These are phyloP conservation scores for Alloteropsis semialata DNA, from an alignment of 176 grass and related monocot genomes.

Conservation along the genomic window DNA sequence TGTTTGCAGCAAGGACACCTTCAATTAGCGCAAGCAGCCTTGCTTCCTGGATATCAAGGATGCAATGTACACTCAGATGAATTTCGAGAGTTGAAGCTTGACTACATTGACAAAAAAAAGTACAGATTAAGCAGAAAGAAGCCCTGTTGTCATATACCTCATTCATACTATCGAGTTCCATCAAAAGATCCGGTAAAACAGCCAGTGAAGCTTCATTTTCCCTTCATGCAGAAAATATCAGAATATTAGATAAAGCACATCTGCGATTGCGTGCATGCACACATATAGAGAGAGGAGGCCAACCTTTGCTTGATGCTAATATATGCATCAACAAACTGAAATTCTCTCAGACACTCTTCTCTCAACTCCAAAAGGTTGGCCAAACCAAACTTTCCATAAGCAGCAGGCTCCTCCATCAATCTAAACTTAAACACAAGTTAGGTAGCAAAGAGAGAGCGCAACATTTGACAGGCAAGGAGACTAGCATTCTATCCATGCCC, in stretches of 20 bases:
- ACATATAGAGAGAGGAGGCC: not conserved
- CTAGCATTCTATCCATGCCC: not conserved
- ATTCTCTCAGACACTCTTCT: slow-evolving; percentile 99
- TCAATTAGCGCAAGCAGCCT: slow-evolving; percentile 85
- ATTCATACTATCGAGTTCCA: slow-evolving; percentile 96
- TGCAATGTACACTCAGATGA: slow-evolving; percentile 15
- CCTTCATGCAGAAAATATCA: slow-evolving; percentile 41
- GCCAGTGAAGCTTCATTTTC: slow-evolving; percentile 98
- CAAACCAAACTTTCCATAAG: slow-evolving; percentile 95
- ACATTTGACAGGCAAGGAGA: not conserved
- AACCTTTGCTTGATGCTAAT: slow-evolving; percentile 99
- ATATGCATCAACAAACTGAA: slow-evolving; percentile 95
- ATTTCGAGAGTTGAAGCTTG: slow-evolving; percentile 13
- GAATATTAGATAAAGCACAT: not conserved
- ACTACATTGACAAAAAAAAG: not conserved
- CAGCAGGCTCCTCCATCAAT: slow-evolving; percentile 96
- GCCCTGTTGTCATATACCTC: slow-evolving; percentile 52
- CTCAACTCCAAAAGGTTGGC: slow-evolving; percentile 89
- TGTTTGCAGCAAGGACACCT: slow-evolving; percentile 97
- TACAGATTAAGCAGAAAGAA: slow-evolving; percentile 11
- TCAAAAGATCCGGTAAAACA: slow-evolving; percentile 94
- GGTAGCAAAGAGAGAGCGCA: slow-evolving; percentile 19
- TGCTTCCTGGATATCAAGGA: slow-evolving; percentile 67
- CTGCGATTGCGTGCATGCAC: not conserved
- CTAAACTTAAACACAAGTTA: slow-evolving; percentile 52